Base-by-base conservation (phyloP, 345 rosid species). In the Gossypium anomalum region DNA sequence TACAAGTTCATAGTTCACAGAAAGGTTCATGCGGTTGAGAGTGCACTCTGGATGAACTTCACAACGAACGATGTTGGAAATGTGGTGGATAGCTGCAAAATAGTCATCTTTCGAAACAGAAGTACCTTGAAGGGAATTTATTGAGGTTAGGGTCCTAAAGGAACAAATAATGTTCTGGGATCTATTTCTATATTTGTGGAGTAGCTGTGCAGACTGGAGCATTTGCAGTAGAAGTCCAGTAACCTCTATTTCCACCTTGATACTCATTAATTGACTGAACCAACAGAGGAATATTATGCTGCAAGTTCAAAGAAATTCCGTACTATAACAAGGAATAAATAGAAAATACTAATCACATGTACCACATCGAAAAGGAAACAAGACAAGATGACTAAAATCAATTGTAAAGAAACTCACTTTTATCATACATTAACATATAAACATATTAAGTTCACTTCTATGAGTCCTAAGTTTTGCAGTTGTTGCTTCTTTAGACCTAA, bases 1-100 rank as follows among this genome's bases (percentile, higher is more conserved):
- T 44, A 91, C 98, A 63, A 95, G 93, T 76, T 93, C 96, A 9
- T 98, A 86, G 20, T 83, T 84, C 48, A 90, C 75, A 56, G 87
- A 78, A 79, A 93, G 74, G 75, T 76, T 77, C 73, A 85, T 82
- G 58, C 86, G 76, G 72, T 87, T 88, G 72, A 92, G 89, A 1
- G 97, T 85, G 29, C 95, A 89, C 72, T 94, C 98, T 34, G 92
- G 89, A 82, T 91, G 90, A 81, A 89, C 72, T 71, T 94, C 98
- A 20, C 86, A 92, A 66, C 93, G 92, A 51, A 93, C 87, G 9
- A 87, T 82, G 86, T 88, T 89, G 85, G 95, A 87, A 56, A 92
- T 85, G 83, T 92, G 97, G 76, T 89, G 92, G 81, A 94, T 85
- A 70, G 89, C 86, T 0, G 93, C 89, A 43, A 89, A 91, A 86